Percentiles rank a stretch among this genome's conserved stretches.
Conservation (phyloP, 257 asterid genomes). For the Linderniella brevidens region DNA sequence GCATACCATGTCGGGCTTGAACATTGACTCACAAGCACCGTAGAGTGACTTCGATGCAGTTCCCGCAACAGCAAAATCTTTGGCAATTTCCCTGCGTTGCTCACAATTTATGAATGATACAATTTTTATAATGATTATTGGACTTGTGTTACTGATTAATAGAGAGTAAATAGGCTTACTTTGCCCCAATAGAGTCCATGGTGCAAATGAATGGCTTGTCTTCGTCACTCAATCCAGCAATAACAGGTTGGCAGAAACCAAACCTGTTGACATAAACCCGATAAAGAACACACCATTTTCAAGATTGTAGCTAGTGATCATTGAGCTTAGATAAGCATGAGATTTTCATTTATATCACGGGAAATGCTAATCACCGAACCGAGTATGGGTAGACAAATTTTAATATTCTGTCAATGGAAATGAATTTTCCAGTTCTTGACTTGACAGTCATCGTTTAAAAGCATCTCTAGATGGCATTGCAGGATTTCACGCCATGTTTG, state of each 20-base stretch:
- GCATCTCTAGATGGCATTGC: neutral
- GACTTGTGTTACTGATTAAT: neutral
- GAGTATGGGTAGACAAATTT: no score
- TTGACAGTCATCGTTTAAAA: no score
- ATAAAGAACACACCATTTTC: no score
- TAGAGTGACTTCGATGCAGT: constrained; percentile 94
- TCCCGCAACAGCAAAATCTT: constrained; percentile 94
- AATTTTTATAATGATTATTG: neutral
- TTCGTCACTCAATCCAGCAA: constrained; percentile 90
- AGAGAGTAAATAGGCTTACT: constrained; percentile 24
- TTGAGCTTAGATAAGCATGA: no score
- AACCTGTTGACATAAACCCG: constrained; percentile 25
- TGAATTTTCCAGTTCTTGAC: no score
- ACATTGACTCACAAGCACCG: constrained; percentile 99
- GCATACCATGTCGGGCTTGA: constrained; percentile 84
- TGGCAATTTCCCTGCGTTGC: constrained; percentile 78
- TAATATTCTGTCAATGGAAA: no score
- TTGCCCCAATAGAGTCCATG: constrained; percentile 94
- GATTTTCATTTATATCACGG: no score
- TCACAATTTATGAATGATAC: no score
- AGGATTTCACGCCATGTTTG: neutral
- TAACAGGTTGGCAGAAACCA: constrained; percentile 95
- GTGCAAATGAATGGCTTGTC: constrained; percentile 97
- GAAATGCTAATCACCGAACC: no score
- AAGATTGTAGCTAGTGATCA: no score